phyloP scores from a whole-genome alignment of 192 early-diverging fungal genomes.

The Kickxella alabastrina region DNA sequence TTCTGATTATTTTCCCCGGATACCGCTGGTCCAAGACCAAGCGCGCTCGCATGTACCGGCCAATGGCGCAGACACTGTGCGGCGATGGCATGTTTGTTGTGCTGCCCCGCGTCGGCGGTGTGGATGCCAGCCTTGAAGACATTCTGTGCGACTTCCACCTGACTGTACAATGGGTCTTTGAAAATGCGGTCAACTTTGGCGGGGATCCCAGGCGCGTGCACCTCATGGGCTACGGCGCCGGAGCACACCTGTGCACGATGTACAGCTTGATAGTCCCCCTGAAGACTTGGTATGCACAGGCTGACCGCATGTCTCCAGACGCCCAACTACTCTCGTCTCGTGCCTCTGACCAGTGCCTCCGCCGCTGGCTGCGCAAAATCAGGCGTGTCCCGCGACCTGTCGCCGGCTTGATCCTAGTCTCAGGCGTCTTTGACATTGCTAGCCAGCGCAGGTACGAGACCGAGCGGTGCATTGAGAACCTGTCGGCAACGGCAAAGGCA shows the following conservation, averaged over 20 bases:
- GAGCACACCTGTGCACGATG: constrained; percentile 49
- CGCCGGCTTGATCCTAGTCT: constrained; percentile 44
- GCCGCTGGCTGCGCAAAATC: constrained; percentile 22
- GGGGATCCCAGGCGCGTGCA: constrained; percentile 44
- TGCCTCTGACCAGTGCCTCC: constrained; percentile 28
- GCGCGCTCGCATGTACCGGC: constrained; percentile 48
- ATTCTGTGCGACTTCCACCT: constrained; percentile 44
- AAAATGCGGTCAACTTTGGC: constrained; percentile 42
- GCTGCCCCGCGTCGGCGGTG: constrained; percentile 42
- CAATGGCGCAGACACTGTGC: constrained; percentile 53
- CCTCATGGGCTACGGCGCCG: constrained; percentile 46
- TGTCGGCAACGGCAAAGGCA: constrained; percentile 34
- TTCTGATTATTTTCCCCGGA: constrained; percentile 44
- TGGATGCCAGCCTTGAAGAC: constrained; percentile 26
- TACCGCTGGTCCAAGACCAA: constrained; percentile 49
- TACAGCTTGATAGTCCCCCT: constrained; percentile 50
- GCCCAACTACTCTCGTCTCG: constrained; percentile 41
- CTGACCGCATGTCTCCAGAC: constrained; percentile 38
- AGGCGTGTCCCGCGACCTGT: constrained; percentile 34
- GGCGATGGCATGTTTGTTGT: constrained; percentile 50
- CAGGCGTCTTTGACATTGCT: constrained; percentile 47
- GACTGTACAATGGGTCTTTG: constrained; percentile 49
- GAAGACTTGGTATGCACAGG: constrained; percentile 48
- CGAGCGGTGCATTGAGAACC: constrained; percentile 44
- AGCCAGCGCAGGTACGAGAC: constrained; percentile 46